Base-by-base conservation (phyloP, 1,284 basidiomycete genomes). In the Mycena sp. region DNA sequence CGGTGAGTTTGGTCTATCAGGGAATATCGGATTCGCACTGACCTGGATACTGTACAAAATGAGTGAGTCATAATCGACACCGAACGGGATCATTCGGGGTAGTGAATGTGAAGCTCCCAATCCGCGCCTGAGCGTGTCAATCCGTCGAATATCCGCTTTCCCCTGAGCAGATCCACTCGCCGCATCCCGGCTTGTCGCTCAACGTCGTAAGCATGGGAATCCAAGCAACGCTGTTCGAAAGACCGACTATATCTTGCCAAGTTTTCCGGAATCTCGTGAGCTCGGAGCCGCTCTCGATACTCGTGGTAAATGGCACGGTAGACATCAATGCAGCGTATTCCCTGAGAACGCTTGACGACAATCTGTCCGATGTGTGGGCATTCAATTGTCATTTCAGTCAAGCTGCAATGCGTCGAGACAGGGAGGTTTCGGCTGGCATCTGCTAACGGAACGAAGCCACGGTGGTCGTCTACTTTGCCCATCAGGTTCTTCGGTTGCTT, bases 241-340 rank as follows among this genome's bases (percentile, higher is more conserved):
- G 30, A 6, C 5, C 4, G 26, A 3, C 4, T 10, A 40, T 64
- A 61, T 32, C 59, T 23, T 16, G 32, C 32, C 16, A 54, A 30
- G 49, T 56, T 35, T 3, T 43, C n/a, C 11, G 57, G 60, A 38
- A 28, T 6, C 29, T 58, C 55, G 11, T 58, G 49, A 16, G 14
- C 6, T 11, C 43, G 4, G 28, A 61, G 14, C 21, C 19, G 25
- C 19, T 32, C 7, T 19, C 28, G 56, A 57, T 82, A 86, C 10
- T 79, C 74, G 41, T 83, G 77, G 68, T 84, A 81, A 21, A 89
- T 85, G 17, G 79, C 82, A 43, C 80, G 71, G 69, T 85, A 87
- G 29, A 89, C 79, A 59, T 89, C 87, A 17, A 80, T 73, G 68
- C 84, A 82, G 28, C 80, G 76, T 23, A 86, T 75, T 3, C 82